These are phyloP conservation scores for Clathrospora elynae DNA, from an alignment of 2,329 filamentous ascomycete species.

Conservation along the genomic window DNA sequence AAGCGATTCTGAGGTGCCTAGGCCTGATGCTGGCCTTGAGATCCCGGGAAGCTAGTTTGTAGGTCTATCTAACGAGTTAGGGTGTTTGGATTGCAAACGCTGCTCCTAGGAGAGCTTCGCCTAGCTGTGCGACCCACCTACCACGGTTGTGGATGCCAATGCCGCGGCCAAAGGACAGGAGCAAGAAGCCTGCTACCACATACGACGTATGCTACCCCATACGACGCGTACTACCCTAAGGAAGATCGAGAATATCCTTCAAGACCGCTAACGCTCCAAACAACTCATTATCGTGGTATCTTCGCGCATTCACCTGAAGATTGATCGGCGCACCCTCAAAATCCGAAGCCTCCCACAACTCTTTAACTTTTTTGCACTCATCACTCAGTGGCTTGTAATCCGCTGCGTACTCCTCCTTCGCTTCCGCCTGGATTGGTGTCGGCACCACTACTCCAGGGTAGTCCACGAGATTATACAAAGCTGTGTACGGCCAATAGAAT, in stretches of 20 bases:
- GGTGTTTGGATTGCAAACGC: no score
- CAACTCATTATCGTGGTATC: constrained; percentile 28
- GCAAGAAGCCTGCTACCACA: no score
- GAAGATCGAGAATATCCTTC: constrained; percentile 23
- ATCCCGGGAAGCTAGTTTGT: no score
- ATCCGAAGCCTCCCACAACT: constrained; percentile 24
- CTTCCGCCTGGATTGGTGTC: constrained; percentile 20
- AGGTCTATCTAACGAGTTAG: no score
- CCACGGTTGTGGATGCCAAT: no score
- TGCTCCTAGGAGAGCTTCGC: no score
- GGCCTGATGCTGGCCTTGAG: no score
- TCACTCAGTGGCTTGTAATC: constrained; percentile 25
- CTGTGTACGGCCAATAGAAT: constrained; percentile 32
- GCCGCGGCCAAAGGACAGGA: background rate
- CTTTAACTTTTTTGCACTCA: constrained; percentile 24
- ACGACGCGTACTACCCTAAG: background rate
- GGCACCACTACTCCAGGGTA: constrained; percentile 29
- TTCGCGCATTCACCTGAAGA: constrained; percentile 29
- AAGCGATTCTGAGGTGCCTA: no score
- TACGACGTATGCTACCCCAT: background rate
- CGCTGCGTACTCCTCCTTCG: constrained; percentile 19
- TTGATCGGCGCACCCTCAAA: constrained; percentile 29
- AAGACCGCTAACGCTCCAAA: constrained; percentile 26
- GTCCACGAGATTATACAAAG: constrained; percentile 27
- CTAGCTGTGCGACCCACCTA: no score